Evolutionary conservation across 352 stramenopile species (phyloP), one percentile per base, ranked within the genome.

Genomic region (Pythium periplocum): DNA sequence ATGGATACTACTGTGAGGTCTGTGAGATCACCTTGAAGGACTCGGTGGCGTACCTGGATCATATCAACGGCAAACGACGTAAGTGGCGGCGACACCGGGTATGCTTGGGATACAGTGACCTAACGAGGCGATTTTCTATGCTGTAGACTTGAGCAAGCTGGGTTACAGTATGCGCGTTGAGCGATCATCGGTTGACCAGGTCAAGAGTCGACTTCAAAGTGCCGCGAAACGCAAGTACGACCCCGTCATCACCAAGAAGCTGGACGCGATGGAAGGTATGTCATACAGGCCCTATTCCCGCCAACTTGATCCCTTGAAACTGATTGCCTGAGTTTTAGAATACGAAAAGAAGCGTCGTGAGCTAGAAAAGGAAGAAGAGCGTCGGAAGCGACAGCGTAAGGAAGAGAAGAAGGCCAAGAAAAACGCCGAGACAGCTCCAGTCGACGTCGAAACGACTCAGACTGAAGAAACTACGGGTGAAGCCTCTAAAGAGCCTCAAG

Each of bases 61-160:
- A 98, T 59, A 96, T 98, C 69, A 98, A 98, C 65, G 92, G 92
- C 59, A 97, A 97, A 80, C 93, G 93, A 61, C 91, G 87, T 96
- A 55, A 53, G 82, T 85, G 17, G 26, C 6, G 7, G 34, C 42
- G 7, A 40, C n/a, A 35, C 32, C 38, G 38, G 7, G 0, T 42
- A 12, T 12, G 12, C 12, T 42, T 36, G 8, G 48, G 41, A 51
- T 30, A 32, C 17, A 33, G n/a, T 48, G 10, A 17, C 38, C 26
- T 36, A 41, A 17, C 32, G 17, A 8, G 4, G 4, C n/a, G 8
- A n/a, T 4, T 45, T 38, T 69, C 4, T 35, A 46, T 46, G 3
- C 44, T 34, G 9, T 68, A 96, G 87, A 98, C 55, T 64, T 97
- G 46, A 75, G 84, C 37, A 93, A 93, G 53, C 68, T 97, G 6